Percentiles rank a stretch among this genome's conserved stretches.
Evolutionary conservation across 108 stramenopile species (phyloP).

Genomic region (Nitzschia sp.): DNA sequence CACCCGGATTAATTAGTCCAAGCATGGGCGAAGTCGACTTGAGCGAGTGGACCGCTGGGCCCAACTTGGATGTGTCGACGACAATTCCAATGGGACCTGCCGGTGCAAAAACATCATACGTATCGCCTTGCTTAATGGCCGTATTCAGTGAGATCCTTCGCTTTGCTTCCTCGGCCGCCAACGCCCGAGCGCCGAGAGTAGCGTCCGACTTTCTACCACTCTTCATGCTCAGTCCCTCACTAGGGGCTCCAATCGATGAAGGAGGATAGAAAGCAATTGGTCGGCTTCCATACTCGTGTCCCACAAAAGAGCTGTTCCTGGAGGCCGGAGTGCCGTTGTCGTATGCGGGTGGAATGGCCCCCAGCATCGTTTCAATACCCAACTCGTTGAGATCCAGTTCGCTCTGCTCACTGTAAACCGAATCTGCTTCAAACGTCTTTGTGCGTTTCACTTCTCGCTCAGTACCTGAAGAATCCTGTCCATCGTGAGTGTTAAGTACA

Average conservation of each 20-base stretch:
- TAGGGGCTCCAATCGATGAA: neutral
- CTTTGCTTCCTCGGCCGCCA: conserved; percentile 8
- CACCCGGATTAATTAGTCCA: conserved; percentile 76
- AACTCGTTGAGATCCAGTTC: conserved; percentile 13
- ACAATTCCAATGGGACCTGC: conserved; percentile 81
- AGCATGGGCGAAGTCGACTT: conserved; percentile 73
- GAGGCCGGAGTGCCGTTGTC: neutral
- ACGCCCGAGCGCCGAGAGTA: neutral
- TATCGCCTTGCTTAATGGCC: conserved; percentile 9
- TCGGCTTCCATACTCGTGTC: conserved; percentile 5
- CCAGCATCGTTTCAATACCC: conserved; percentile 4
- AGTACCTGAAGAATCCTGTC: neutral
- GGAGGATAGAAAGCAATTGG: neutral
- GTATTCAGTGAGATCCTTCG: neutral
- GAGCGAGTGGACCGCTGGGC: conserved; percentile 79
- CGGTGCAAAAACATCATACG: conserved; percentile 80
- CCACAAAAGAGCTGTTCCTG: neutral
- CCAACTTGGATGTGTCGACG: conserved; percentile 79
- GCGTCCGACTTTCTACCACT: neutral
- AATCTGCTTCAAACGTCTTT: neutral
- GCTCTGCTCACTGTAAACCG: conserved; percentile 17
- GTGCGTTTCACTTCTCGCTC: neutral
- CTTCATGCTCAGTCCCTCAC: neutral
- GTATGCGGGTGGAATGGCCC: conserved; percentile 4
- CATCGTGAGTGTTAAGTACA: neutral